These are phyloP conservation scores for Yamadazyma membranifaciens DNA, from an alignment of 1,139 yeast genomes.

Conservation along the genomic window DNA sequence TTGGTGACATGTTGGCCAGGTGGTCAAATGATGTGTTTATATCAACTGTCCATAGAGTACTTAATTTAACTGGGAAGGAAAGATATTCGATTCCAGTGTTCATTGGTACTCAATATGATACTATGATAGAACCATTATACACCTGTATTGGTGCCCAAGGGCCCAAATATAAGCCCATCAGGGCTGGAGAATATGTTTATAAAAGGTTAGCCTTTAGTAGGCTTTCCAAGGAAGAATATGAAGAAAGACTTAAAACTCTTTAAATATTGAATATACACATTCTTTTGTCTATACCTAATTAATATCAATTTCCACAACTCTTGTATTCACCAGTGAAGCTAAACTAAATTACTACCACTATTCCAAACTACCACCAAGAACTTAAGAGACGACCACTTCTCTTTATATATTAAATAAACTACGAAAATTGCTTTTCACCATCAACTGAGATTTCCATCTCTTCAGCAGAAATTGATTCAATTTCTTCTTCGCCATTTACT, in stretches of 20 bases:
- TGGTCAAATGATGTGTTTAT: conserved; percentile 18
- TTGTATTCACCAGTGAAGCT: no score
- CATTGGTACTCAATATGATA: conserved; percentile 15
- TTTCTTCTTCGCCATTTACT: conserved; percentile 9
- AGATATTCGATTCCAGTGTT: conserved; percentile 16
- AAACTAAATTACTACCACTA: no score
- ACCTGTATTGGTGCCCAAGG: conserved; percentile 15
- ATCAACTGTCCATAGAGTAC: conserved; percentile 16
- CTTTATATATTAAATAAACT: no score
- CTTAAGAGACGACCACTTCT: no score
- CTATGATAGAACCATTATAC: conserved; percentile 15
- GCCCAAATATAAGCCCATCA: conserved; percentile 15
- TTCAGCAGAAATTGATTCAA: conserved; percentile 6
- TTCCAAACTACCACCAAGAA: no score
- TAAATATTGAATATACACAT: no score
- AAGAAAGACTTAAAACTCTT: conserved; percentile 8
- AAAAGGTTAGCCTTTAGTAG: conserved; percentile 16
- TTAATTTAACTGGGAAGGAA: conserved; percentile 15
- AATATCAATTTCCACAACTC: no score
- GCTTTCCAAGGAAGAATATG: conserved; percentile 14
- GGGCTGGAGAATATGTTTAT: conserved; percentile 17
- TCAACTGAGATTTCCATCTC: conserved; percentile 5
- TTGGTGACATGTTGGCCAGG: conserved; percentile 18
- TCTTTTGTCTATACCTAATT: no score
- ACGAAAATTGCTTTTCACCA: conserved; percentile 4